These are phyloP conservation scores for Leucaena leucocephala DNA, from an alignment of 306 rosid species.

Conservation along the genomic window DNA sequence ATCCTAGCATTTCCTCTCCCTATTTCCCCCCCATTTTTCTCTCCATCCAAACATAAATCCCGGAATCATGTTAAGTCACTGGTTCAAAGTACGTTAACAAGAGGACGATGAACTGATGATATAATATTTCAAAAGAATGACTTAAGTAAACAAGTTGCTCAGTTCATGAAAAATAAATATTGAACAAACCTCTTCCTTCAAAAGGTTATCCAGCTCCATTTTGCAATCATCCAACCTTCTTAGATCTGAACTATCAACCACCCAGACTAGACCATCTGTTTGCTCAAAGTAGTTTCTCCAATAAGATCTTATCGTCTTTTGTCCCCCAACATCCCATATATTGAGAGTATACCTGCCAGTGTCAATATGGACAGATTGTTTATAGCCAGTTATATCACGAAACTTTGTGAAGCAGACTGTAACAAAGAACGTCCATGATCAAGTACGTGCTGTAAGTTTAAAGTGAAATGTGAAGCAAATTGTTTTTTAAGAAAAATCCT, in stretches of 20 bases:
- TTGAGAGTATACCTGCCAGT: constrained; percentile 76
- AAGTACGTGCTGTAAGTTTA: background rate
- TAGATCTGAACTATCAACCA: constrained; percentile 42
- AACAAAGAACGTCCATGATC: background rate
- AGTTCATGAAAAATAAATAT: constrained; percentile 6
- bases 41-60: too few relatives aligned
- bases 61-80: too few relatives aligned
- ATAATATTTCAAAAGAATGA: background rate
- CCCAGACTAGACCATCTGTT: constrained; percentile 94
- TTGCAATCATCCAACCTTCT: constrained; percentile 80
- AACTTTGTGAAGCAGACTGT: constrained; percentile 15
- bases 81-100: background rate
- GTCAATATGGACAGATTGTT: constrained; percentile 25
- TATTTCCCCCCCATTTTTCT: too few relatives aligned
- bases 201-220: constrained; percentile 80
- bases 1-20: too few relatives aligned
- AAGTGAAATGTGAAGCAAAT: background rate
- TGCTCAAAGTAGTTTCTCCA: constrained; percentile 95
- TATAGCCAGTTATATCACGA: background rate
- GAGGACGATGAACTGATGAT: background rate
- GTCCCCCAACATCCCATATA: constrained; percentile 87
- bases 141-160: constrained; percentile 1
- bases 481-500: background rate
- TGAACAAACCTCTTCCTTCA: constrained; percentile 79
- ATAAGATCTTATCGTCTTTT: constrained; percentile 87